Conservation (phyloP, 768 basidiomycete species). For the Podaxis carcinomalis region DNA sequence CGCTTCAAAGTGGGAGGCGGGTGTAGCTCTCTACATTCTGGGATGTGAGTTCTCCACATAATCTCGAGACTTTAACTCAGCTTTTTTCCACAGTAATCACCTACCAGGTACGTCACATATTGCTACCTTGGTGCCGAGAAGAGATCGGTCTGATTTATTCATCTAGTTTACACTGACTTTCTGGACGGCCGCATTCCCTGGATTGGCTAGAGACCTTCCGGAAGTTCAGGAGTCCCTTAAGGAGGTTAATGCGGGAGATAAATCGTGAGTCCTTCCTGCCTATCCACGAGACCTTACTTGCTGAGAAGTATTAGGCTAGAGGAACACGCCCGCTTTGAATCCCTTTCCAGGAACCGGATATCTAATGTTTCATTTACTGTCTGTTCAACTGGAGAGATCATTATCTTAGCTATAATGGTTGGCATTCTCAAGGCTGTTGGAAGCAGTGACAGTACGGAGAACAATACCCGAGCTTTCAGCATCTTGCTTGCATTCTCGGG, state of each 20-base stretch:
- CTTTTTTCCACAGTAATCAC: conserved; percentile 48
- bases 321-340: conserved; percentile 54
- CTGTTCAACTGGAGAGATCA: conserved; percentile 63
- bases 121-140: neutral
- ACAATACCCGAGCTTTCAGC: conserved; percentile 74
- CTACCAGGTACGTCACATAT: conserved; percentile 46
- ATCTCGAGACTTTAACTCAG: conserved; percentile 1
- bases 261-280: conserved; percentile 34
- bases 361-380: conserved; percentile 74
- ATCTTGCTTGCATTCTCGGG: conserved; percentile 77
- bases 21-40: conserved; percentile 57
- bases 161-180: conserved; percentile 65
- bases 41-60: conserved; percentile 40
- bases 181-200: conserved; percentile 83
- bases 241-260: conserved; percentile 35
- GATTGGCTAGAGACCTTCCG: conserved; percentile 64
- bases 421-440: conserved; percentile 68
- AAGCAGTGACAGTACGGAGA: conserved; percentile 56
- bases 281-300: neutral
- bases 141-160: neutral
- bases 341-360: conserved; percentile 65
- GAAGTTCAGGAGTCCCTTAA: conserved; percentile 54
- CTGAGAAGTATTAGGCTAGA: conserved; percentile 23
- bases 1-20: conserved; percentile 59
- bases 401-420: conserved; percentile 69